These are phyloP conservation scores for Biscutella auriculata DNA, from an alignment of 441 rosid species.

Conservation along the genomic window DNA sequence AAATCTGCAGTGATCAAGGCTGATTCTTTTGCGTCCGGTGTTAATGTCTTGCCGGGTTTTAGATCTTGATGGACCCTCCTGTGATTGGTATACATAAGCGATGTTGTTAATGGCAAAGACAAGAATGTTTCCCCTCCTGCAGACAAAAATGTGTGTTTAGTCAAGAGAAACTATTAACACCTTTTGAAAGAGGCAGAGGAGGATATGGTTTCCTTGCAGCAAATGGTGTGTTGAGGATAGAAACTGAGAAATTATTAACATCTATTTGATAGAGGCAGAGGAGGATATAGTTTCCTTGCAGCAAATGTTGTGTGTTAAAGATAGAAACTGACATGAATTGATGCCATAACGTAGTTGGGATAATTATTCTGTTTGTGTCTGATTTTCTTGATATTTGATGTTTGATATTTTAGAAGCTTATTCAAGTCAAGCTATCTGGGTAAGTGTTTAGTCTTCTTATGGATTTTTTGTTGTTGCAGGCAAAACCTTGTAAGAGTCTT, in stretches of 20 bases:
- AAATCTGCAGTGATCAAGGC: neutral
- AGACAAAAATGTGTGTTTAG: neutral
- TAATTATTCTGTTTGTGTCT: neutral
- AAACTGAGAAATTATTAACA: too few species aligned
- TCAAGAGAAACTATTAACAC: neutral
- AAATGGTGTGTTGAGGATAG: neutral
- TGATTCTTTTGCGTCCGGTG: neutral
- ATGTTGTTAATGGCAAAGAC: neutral
- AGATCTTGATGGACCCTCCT: neutral
- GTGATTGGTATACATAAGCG: neutral
- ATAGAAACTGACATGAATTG: too few species aligned
- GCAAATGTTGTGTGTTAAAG: too few species aligned
- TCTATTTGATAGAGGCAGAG: too few species aligned
- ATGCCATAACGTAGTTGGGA: neutral
- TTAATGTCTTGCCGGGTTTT: neutral
- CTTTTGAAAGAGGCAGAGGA: neutral
- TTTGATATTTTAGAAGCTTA: neutral
- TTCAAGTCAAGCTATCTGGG: neutral
- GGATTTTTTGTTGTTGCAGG: slow-evolving; percentile 36
- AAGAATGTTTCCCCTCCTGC: neutral
- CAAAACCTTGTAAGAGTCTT: slow-evolving; percentile 63
- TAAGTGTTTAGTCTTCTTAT: too few species aligned
- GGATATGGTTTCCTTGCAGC: neutral
- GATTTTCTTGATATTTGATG: neutral
- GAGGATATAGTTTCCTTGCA: too few species aligned